Evolutionary conservation across 352 stramenopile species (phyloP), one percentile per base, ranked within the genome.

Genomic region (Pilasporangium apinafurcum): DNA sequence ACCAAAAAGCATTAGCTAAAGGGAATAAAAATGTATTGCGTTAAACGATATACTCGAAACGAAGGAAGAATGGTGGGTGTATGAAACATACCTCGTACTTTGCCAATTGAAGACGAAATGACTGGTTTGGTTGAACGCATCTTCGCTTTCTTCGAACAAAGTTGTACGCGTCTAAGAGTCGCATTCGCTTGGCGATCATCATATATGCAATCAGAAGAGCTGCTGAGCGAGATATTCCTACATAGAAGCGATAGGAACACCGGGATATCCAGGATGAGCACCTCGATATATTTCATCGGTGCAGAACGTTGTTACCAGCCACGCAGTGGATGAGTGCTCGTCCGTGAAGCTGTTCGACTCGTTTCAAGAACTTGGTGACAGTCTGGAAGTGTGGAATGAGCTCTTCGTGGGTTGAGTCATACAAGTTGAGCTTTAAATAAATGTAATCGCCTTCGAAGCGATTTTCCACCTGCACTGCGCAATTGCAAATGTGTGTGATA

Each of bases 401-500:
- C 16, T 83, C 59, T 44, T 86, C 69, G 37, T 73, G 65, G 4
- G 65, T 37, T 2, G 69, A 48, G 44, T 86, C 73, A 30, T 64
- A 60, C 14, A 86, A 42, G 21, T 68, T 51, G 5, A 86, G 49
- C 44, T 81, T 74, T 25, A 86, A 50, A 43, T 86, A 86, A 3
- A 86, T 51, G 36, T 74, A 86, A 38, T 86, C 69, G 20, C 73
- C 67, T 48, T 86, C 73, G 14, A 82, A 86, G 43, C 67, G 63
- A 45, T 83, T 83, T 9, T 31, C 48, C 1, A 70, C 53, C 36
- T 83, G 67, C 6, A 44, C 45, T 0, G 68, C 73, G 37, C 68
- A 83, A 48, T 86, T 86, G 58, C 68, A 79, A 22, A 86, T 67
- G 47, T 86, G 73, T 5, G 73, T 86, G 36, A 86, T 43, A 1